Conservation (phyloP, 768 basidiomycete species). For the Lyophyllum shimeji region DNA sequence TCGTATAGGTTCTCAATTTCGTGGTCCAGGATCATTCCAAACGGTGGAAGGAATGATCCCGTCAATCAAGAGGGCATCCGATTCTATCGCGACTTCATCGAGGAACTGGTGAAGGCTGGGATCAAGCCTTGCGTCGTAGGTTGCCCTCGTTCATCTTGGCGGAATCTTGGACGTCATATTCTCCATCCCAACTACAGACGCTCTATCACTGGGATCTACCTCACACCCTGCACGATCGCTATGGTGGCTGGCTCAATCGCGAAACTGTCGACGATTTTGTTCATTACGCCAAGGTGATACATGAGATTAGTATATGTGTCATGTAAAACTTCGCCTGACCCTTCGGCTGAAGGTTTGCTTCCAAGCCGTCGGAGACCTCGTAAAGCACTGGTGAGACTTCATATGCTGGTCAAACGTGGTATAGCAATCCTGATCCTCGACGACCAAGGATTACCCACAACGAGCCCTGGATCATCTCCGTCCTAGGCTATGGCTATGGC, state of each 20-base stretch:
- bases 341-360: slow-evolving; percentile 52
- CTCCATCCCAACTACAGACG: slow-evolving; percentile 38
- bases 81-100: slow-evolving; percentile 66
- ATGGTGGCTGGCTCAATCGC: slow-evolving; percentile 74
- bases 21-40: slow-evolving; percentile 72
- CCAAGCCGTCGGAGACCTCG: slow-evolving; percentile 67
- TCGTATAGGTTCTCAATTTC: slow-evolving; percentile 75
- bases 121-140: slow-evolving; percentile 65
- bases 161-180: not conserved
- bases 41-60: slow-evolving; percentile 60
- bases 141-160: slow-evolving; percentile 5
- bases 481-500: slow-evolving; percentile 64
- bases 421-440: not conserved
- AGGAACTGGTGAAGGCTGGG: slow-evolving; percentile 56
- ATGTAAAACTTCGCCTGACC: not conserved
- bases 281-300: slow-evolving; percentile 51
- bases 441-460: slow-evolving; percentile 62
- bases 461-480: slow-evolving; percentile 69
- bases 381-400: slow-evolving; percentile 59
- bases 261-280: slow-evolving; percentile 63
- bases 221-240: slow-evolving; percentile 67
- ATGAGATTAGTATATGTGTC: not conserved
- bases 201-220: slow-evolving; percentile 82
- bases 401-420: not conserved
- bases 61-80: slow-evolving; percentile 64